Evolutionary conservation across 2,329 filamentous ascomycete species (phyloP).

Genomic region (Trichoderma simmonsii): DNA sequence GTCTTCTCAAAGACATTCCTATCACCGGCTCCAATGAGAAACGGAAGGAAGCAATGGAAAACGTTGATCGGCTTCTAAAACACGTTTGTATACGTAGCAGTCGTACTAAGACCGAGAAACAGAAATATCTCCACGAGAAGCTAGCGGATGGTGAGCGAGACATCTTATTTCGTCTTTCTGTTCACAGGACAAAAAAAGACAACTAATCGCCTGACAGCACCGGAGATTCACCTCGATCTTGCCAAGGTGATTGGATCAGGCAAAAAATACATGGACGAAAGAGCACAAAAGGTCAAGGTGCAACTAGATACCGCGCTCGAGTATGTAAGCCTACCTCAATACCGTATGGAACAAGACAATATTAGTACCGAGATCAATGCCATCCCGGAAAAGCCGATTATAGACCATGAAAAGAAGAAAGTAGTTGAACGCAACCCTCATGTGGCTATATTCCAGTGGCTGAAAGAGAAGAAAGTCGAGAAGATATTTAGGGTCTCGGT

Average conservation of each 20-base stretch:
- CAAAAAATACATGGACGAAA: not conserved
- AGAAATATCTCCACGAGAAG: no score
- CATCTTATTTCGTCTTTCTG: no score
- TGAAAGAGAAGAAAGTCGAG: not conserved
- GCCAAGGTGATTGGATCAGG: not conserved
- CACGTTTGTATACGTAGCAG: not conserved
- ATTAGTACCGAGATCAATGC: no score
- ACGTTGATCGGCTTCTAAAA: not conserved
- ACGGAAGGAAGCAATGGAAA: not conserved
- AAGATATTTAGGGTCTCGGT: not conserved
- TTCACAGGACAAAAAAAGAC: no score
- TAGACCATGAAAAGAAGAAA: no score
- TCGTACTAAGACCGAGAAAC: no score
- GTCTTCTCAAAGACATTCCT: not conserved
- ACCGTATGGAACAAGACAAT: no score
- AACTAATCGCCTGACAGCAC: not conserved
- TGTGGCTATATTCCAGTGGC: not conserved
- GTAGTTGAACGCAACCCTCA: not conserved
- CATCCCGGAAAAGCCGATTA: no score
- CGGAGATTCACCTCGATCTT: not conserved
- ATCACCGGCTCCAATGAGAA: not conserved
- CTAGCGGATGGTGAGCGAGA: no score
- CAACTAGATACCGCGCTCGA: not conserved
- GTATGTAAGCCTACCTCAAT: no score
- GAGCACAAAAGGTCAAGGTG: not conserved